Evolutionary conservation across 129 eudicot genomes (phyloP).

Genomic region (Artemisia tridentata): DNA sequence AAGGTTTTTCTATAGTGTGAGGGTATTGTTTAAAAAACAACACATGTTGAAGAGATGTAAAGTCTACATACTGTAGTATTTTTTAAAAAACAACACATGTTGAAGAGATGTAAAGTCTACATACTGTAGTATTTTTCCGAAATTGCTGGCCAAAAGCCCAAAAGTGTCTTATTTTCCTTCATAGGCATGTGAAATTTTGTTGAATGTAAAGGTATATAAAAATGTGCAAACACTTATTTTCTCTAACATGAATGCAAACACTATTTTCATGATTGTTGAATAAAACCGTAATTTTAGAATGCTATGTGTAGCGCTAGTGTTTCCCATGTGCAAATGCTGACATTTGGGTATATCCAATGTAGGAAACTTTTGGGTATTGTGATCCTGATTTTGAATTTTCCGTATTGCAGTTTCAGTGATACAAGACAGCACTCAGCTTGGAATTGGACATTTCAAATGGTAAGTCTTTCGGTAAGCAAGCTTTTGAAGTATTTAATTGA

Average conservation of each 20-base stretch:
- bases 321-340: slow-evolving; percentile 24
- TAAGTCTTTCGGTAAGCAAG: slow-evolving; percentile 1
- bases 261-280: slow-evolving; percentile 2
- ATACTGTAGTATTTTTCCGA: not conserved
- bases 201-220: not conserved
- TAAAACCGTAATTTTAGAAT: not conserved
- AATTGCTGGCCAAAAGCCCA: not conserved
- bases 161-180: not conserved
- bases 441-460: not conserved
- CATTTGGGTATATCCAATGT: not conserved
- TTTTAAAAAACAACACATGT: no score
- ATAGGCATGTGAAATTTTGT: slow-evolving; percentile 6
- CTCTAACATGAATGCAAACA: slow-evolving; percentile 1
- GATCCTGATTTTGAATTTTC: not conserved
- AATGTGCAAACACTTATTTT: not conserved
- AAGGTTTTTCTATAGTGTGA: not conserved
- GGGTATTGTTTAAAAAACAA: not conserved
- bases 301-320: not conserved
- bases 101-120: not conserved
- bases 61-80: no score
- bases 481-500: not conserved
- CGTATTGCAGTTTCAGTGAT: slow-evolving; percentile 8
- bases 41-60: not conserved
- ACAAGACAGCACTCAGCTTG: slow-evolving; percentile 2
- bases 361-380: slow-evolving; percentile 14